Percentiles rank a stretch among this genome's conserved stretches.
These are phyloP conservation scores for Aquilaria agallochum DNA, from an alignment of 441 rosid genomes.

Conservation along the genomic window DNA sequence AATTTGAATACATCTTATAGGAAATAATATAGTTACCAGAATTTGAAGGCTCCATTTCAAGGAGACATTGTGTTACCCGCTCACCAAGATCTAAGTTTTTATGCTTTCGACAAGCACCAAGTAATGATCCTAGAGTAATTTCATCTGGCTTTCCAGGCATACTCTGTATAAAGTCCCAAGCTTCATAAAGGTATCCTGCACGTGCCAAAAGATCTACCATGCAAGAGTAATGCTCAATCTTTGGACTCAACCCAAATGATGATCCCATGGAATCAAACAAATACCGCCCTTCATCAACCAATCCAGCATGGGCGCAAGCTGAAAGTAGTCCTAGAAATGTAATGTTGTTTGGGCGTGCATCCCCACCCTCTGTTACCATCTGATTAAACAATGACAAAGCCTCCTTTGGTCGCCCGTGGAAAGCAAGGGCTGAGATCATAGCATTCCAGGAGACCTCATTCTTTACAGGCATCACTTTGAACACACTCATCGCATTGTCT, in stretches of 20 bases:
- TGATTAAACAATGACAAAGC: slow-evolving; percentile 58
- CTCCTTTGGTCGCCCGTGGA: slow-evolving; percentile 65
- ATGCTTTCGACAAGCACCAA: slow-evolving; percentile 73
- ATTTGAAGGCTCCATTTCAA: slow-evolving; percentile 53
- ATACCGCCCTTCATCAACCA: slow-evolving; percentile 58
- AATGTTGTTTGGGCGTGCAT: slow-evolving; percentile 55
- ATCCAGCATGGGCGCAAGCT: slow-evolving; percentile 84
- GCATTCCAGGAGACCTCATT: slow-evolving; percentile 93
- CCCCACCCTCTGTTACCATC: slow-evolving; percentile 37
- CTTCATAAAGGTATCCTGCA: slow-evolving; percentile 66
- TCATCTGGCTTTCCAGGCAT: slow-evolving; percentile 84
- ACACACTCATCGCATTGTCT: slow-evolving; percentile 57
- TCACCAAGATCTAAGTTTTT: slow-evolving; percentile 45
- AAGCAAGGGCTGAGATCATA: slow-evolving; percentile 79
- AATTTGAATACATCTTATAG: slow-evolving; percentile 64
- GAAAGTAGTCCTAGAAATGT: slow-evolving; percentile 78
- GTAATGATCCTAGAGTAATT: slow-evolving; percentile 63
- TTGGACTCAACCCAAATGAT: slow-evolving; percentile 63
- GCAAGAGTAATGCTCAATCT: slow-evolving; percentile 86
- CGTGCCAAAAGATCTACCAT: slow-evolving; percentile 86
- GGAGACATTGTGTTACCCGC: slow-evolving; percentile 46
- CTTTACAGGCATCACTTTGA: slow-evolving; percentile 58
- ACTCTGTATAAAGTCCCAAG: slow-evolving; percentile 71
- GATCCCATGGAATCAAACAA: slow-evolving; percentile 58
- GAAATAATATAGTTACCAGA: slow-evolving; percentile 83